Conservation (phyloP, 352 stramenopile species). For the Globisporangium lucens region DNA sequence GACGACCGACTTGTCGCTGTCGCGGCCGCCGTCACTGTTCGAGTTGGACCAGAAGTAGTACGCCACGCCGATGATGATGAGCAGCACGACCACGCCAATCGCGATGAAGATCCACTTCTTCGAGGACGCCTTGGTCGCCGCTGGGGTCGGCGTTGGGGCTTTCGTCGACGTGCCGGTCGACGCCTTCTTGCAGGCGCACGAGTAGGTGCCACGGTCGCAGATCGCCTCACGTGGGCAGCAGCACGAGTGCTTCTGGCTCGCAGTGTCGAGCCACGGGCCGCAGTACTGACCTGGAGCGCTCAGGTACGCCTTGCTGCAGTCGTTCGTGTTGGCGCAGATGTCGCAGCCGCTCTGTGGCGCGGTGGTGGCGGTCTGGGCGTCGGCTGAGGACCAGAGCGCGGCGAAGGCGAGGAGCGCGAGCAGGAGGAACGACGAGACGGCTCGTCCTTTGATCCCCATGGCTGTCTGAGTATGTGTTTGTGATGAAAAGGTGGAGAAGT, state of each 20-base stretch:
- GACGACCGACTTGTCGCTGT: conserved; percentile 26
- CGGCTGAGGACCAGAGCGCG: conserved; percentile 10
- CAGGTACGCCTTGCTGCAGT: conserved; percentile 54
- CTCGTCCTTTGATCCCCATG: conserved; percentile 12
- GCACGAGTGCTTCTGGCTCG: conserved; percentile 37
- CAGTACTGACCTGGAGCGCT: conserved; percentile 44
- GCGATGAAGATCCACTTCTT: conserved; percentile 29
- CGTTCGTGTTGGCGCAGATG: conserved; percentile 43
- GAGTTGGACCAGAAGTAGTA: conserved; percentile 34
- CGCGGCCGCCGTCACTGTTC: conserved; percentile 30
- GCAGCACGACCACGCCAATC: conserved; percentile 26
- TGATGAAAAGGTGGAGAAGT: background rate
- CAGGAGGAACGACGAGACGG: conserved; percentile 9
- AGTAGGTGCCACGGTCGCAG: conserved; percentile 35
- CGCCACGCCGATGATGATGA: conserved; percentile 32
- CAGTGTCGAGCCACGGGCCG: conserved; percentile 42
- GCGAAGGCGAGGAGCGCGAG: conserved; percentile 13
- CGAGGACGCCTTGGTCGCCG: conserved; percentile 29
- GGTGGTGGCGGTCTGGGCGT: conserved; percentile 11
- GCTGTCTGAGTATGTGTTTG: background rate
- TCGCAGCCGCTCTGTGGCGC: conserved; percentile 29
- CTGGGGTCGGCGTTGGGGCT: conserved; percentile 26
- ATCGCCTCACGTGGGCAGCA: conserved; percentile 43
- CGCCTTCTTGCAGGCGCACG: conserved; percentile 40
- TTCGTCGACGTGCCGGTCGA: conserved; percentile 20